Base-by-base conservation (phyloP, 2,329 filamentous ascomycete species). In the Stagonosporopsis chrysanthemi region DNA sequence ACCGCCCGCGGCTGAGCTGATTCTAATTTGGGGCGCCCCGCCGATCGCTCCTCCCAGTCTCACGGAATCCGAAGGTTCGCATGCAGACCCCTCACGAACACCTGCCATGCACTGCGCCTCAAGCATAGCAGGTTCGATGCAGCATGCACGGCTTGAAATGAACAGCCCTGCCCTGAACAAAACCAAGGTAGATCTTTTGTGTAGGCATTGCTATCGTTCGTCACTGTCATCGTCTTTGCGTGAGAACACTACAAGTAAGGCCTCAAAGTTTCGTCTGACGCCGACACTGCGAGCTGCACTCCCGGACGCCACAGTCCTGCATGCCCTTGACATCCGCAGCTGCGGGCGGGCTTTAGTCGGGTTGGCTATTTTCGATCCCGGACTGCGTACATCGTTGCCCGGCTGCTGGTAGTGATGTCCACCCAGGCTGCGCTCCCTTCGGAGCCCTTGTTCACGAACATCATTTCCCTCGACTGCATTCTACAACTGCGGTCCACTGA, bases 361-460 rank as follows among this genome's bases (percentile, higher is more conserved):
- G 26, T 23, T 39, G 33, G 35, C 56, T 58, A 58, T 58, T 58
- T 58, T 58, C 50, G 35, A 45, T 38, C 14, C 35, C 45, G 44
- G 50, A 48, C 48, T 52, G 55, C 62, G 52, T 59, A 61, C 52
- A 63, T 50, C 58, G 49, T 47, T 63, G 62, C 57, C 56, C 62
- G 60, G 61, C 60, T 52, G 61, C 51, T 52, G 43, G 33, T 52
- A 52, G 54, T 57, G 44, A 58, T 67, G 64, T 57, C 44, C 23
- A 58, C 45, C 36, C 52, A 62, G 46, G 45, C 42, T 60, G 35
- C 48, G 35, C 38, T 40, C 51, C 50, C 54, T 52, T 52, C 49
- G 54, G 50, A 56, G 44, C 47, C 41, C 53, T 53, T 55, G 44
- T 42, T 58, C 57, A 57, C 53, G 53, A 58, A 55, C 47, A 31